A percentile compares a stretch with the other conserved stretches of the same genome.
These are phyloP conservation scores for Claviceps monticola DNA, from an alignment of 2,329 filamentous ascomycete species.

Conservation along the genomic window DNA sequence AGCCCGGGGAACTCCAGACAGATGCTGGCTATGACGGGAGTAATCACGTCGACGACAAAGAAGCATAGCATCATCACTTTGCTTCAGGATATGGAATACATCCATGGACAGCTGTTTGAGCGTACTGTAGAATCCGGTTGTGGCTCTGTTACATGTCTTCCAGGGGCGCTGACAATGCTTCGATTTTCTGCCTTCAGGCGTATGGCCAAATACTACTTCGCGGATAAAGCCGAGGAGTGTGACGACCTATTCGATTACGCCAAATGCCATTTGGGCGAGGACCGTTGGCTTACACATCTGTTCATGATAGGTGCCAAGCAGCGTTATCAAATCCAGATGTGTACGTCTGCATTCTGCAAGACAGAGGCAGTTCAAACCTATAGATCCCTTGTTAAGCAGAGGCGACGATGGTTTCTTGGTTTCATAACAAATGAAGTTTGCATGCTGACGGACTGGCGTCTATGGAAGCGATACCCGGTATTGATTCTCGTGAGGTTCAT, in stretches of 20 bases:
- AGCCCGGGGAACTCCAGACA: conserved; percentile 83
- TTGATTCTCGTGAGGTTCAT: conserved; percentile 79
- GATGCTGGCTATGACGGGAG: conserved; percentile 95
- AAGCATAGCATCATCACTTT: conserved; percentile 83
- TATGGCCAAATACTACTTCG: conserved; percentile 98
- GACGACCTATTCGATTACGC: conserved; percentile 94
- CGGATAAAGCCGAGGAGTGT: conserved; percentile 88
- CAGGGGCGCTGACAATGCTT: conserved; percentile 87
- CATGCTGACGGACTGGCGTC: conserved; percentile 87
- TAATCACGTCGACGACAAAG: conserved; percentile 87
- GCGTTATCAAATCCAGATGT: conserved; percentile 93
- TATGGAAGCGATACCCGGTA: conserved; percentile 85
- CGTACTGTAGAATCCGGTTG: conserved; percentile 90
- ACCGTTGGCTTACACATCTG: conserved; percentile 91
- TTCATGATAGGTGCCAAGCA: conserved; percentile 97
- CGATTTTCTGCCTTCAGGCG: conserved; percentile 91
- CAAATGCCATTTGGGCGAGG: conserved; percentile 89
- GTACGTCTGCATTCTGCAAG: conserved; percentile 94
- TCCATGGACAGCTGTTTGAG: conserved; percentile 93
- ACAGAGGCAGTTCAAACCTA: conserved; percentile 92
- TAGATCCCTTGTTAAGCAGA: conserved; percentile 76
- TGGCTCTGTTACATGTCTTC: conserved; percentile 86
- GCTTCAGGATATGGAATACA: conserved; percentile 95
- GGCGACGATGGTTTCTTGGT: conserved; percentile 88
- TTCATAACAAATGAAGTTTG: conserved; percentile 97